Base-by-base conservation (phyloP, 768 basidiomycete species). In the Fomitopsis serialis region DNA sequence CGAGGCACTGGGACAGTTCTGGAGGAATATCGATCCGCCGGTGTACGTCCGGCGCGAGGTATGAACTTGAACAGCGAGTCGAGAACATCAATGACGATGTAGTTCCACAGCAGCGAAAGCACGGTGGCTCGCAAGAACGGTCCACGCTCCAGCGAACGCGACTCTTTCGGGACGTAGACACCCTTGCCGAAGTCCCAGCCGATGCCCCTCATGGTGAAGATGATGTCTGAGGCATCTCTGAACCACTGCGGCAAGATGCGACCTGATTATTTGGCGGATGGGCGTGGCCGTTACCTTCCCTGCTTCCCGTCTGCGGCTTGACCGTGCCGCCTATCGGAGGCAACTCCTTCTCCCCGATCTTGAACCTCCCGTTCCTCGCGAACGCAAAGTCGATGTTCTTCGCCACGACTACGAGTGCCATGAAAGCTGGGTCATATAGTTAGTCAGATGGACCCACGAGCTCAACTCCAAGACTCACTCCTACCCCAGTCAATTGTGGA, bases 21-120 rank as follows among this genome's bases (percentile, higher is more conserved):
- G 76, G 63, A 79, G 81, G 69, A 85, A 92, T 35, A 92, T 89
- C 52, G 78, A 77, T 23, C 89, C 87, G 23, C 89, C 86, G 1
- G 66, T 44, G 9, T 82, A 77, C 12, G 76, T 69, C 34, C 84
- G 35, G 89, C 78, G 5, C 79, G 84, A 0, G 89, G 90, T 45
- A 89, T 74, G 10, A 79, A 63, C 68, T 91, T 90, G 58, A 92
- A 60, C 45, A 72, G 37, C 0, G 84, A 77, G 61, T 90, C 84
- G 46, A 83, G 56, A 42, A 80, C 37, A 62, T 92, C 90, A 35
- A 89, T 59, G 54, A 82, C 42, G 62, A 85, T 78, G 17, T 79
- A 78, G 15, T 40, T 40, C 8, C 15, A 40, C 15, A 40, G 6
- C 37, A 40, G 57, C 21, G 13, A 74, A 42, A 0, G 88, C 87